A percentile compares a stretch with the other conserved stretches of the same genome.
Conservation (phyloP, 495 filamentous ascomycete genomes). For the Lasiosphaeria ovina region DNA sequence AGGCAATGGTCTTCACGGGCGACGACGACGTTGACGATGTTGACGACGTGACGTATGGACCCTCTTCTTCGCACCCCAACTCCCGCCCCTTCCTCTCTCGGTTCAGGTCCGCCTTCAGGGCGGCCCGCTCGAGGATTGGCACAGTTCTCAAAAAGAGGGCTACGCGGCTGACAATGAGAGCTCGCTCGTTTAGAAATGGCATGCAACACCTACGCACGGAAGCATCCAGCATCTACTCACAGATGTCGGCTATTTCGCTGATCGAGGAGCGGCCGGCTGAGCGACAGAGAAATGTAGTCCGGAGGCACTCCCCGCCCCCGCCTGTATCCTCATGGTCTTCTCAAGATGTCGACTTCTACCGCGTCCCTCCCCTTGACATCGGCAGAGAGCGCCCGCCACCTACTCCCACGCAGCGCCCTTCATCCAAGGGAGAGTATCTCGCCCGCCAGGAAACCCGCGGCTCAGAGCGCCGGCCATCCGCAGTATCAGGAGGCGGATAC, state of each 20-base stretch:
- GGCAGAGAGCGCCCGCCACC: not conserved
- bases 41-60: not conserved
- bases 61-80: not conserved
- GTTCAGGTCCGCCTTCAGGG: not conserved
- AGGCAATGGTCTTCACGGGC: not conserved
- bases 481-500: constrained; percentile 20
- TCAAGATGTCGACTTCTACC: not conserved
- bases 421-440: not conserved
- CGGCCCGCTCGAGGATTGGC: too few relatives aligned
- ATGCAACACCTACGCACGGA: not conserved
- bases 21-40: not conserved
- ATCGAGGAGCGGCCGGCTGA: not conserved
- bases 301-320: not conserved
- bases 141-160: too few relatives aligned
- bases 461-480: constrained; percentile 26
- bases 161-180: not conserved
- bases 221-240: not conserved
- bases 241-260: not conserved
- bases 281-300: not conserved
- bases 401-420: not conserved
- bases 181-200: not conserved
- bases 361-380: not conserved
- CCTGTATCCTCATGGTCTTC: not conserved
- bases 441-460: constrained; percentile 21
- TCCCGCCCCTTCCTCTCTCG: not conserved